Evolutionary conservation across 1,284 basidiomycete genomes (phyloP).

Genomic region (Malassezia sympodialis): DNA sequence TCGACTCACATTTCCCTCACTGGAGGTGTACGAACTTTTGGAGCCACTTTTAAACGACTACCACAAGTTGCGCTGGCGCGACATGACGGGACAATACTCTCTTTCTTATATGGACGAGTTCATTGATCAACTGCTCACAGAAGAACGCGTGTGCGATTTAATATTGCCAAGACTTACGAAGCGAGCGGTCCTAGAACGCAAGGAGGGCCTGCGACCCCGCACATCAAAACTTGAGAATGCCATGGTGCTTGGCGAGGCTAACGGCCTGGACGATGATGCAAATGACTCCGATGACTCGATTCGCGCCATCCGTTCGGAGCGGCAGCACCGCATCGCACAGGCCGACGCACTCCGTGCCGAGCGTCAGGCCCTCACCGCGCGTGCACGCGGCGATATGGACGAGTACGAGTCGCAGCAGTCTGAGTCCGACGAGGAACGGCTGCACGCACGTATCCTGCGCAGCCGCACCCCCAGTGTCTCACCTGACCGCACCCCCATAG

Average conservation of each 20-base stretch:
- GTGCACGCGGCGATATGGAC: background rate
- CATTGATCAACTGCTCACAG: slow-evolving; percentile 68
- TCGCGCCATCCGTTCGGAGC: background rate
- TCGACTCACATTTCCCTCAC: slow-evolving; percentile 78
- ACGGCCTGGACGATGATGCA: slow-evolving; percentile 1
- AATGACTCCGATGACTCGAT: slow-evolving; percentile 14
- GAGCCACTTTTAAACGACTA: slow-evolving; percentile 92
- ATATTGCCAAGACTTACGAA: slow-evolving; percentile 83
- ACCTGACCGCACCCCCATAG: slow-evolving; percentile 2
- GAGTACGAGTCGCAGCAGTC: slow-evolving; percentile 14
- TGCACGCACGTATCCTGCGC: slow-evolving; percentile 9
- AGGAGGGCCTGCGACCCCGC: slow-evolving; percentile 62
- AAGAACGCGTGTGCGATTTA: slow-evolving; percentile 91
- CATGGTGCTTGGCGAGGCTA: slow-evolving; percentile 52
- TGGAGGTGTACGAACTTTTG: slow-evolving; percentile 81
- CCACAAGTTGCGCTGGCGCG: slow-evolving; percentile 70
- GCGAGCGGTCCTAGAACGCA: slow-evolving; percentile 78
- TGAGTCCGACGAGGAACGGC: slow-evolving; percentile 10
- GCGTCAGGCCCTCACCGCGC: background rate
- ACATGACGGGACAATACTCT: slow-evolving; percentile 59
- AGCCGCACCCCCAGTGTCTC: slow-evolving; percentile 4
- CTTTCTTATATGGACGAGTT: slow-evolving; percentile 88
- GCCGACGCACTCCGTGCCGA: slow-evolving; percentile 3
- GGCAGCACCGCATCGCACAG: background rate
- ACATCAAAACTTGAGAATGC: slow-evolving; percentile 66